Percentiles rank a stretch among this genome's conserved stretches.
Evolutionary conservation across 1,139 yeast species (phyloP).

Genomic region (Saccharomyces hybrid): DNA sequence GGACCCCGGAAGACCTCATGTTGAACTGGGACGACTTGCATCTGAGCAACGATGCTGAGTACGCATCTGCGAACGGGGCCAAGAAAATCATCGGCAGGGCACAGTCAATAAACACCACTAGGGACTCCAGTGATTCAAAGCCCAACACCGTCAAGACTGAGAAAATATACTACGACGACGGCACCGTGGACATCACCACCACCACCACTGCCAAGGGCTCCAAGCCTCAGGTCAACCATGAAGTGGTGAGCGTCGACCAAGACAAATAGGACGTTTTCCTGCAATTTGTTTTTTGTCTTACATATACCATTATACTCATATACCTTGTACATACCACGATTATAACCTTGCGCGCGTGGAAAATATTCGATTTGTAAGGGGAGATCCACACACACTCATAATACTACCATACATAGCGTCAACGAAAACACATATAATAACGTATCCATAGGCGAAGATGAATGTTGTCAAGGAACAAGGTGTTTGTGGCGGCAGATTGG

Average conservation of each 20-base stretch:
- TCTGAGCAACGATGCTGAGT: neutral
- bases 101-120: constrained; percentile 35
- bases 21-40: constrained; percentile 3
- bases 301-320: neutral
- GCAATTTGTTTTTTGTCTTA: neutral
- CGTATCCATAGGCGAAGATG: neutral
- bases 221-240: neutral
- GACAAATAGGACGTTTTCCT: neutral
- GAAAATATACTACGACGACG: constrained; percentile 57
- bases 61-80: constrained; percentile 16
- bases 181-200: constrained; percentile 43
- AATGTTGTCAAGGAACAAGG: constrained; percentile 38
- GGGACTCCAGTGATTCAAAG: constrained; percentile 46
- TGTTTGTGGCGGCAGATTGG: constrained; percentile 68
- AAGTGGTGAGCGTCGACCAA: neutral
- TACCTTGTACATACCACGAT: neutral
- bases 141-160: constrained; percentile 47
- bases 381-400: neutral
- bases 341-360: neutral
- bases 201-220: neutral
- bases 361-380: neutral
- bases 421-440: neutral
- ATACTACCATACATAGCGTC: neutral
- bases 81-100: constrained; percentile 46
- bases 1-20: constrained; percentile 33